A percentile compares a stretch with the other conserved stretches of the same genome.
Conservation (phyloP, 2,329 filamentous ascomycete species). For the Elsinoe fawcettii region DNA sequence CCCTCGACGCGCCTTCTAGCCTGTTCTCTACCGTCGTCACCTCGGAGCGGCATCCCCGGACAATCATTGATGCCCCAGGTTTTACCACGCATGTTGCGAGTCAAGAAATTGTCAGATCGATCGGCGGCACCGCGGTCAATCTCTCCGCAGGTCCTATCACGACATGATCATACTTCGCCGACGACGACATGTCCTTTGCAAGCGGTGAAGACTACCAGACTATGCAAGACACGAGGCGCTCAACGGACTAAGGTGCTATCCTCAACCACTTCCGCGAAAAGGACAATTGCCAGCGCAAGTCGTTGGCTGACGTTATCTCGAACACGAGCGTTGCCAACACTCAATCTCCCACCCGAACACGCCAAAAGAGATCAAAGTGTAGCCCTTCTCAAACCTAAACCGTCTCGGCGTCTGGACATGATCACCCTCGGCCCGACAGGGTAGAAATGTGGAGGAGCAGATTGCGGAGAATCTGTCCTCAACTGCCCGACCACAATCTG, state of each 20-base stretch:
- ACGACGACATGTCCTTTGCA: background rate
- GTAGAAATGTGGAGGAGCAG: background rate
- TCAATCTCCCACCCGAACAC: slow-evolving; percentile 4
- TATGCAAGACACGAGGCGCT: background rate
- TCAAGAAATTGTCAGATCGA: slow-evolving; percentile 10
- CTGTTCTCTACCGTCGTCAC: background rate
- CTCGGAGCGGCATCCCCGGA: slow-evolving; percentile 5
- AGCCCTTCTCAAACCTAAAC: background rate
- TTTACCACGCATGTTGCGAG: background rate
- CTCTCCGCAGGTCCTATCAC: background rate
- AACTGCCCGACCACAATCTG: background rate
- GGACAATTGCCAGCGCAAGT: background rate
- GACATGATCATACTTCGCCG: background rate
- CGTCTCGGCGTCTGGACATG: background rate
- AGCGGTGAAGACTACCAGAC: background rate
- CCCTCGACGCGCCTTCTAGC: background rate
- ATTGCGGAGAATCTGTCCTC: slow-evolving; percentile 1
- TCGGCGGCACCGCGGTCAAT: background rate
- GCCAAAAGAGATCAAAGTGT: background rate
- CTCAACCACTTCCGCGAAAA: background rate
- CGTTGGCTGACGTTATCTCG: slow-evolving; percentile 1
- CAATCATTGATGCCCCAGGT: background rate
- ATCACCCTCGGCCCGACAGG: background rate
- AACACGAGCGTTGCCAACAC: slow-evolving; percentile 3
- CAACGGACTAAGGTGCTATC: background rate